phyloP scores from a whole-genome alignment of 257 asterid species.

The Craterostigma plantagineum region DNA sequence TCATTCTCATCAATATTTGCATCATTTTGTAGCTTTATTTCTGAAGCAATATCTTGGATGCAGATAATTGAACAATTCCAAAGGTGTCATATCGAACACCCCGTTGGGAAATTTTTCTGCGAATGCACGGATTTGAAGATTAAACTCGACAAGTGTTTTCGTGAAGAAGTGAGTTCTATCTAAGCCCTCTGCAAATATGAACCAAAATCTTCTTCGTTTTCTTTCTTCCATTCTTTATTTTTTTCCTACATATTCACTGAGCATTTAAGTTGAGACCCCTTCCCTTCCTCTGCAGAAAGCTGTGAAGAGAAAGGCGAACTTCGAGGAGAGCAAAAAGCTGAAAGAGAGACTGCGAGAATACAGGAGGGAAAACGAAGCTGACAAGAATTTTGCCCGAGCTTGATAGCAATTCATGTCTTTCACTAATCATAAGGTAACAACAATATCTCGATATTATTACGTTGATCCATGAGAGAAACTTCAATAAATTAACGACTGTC shows the following conservation, averaged over 20 bases:
- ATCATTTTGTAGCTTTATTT: no score
- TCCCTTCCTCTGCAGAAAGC: conserved; percentile 43
- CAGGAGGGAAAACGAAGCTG: conserved; percentile 14
- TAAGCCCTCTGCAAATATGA: no score
- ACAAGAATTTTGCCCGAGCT: conserved; percentile 5
- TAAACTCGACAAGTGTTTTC: conserved; percentile 59
- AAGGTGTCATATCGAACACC: conserved; percentile 61
- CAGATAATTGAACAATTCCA: conserved; percentile 66
- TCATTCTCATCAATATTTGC: no score
- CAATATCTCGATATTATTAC: no score
- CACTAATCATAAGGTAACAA: no score
- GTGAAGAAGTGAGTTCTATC: conserved; percentile 73
- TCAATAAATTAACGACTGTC: no score
- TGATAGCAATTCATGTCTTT: background rate
- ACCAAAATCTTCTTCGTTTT: conserved; percentile 9
- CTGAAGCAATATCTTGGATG: background rate
- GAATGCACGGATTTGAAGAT: conserved; percentile 55
- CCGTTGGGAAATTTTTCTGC: conserved; percentile 59
- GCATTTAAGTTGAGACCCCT: background rate
- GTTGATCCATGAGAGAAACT: no score
- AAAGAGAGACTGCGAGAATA: conserved; percentile 19
- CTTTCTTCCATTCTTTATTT: background rate
- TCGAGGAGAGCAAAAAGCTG: conserved; percentile 60
- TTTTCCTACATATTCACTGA: background rate
- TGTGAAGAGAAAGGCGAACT: conserved; percentile 62